Percentiles rank a stretch among this genome's conserved stretches.
These are phyloP conservation scores for Eucalyptus decipiens DNA, from an alignment of 345 rosid genomes.

Conservation along the genomic window DNA sequence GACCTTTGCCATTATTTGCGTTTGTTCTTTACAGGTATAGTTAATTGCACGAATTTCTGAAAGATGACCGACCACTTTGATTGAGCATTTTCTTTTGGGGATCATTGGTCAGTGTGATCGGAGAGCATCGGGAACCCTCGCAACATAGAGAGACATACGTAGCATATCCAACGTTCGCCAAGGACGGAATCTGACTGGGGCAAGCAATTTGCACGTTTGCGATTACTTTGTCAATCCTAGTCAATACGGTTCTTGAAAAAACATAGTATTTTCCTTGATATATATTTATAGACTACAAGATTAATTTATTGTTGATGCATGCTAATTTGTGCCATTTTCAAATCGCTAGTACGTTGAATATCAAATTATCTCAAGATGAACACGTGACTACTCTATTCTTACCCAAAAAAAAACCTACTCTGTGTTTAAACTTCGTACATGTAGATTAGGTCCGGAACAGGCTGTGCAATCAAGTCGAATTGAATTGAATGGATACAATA, in stretches of 20 bases:
- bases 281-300: accelerated
- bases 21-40: neutral
- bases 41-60: neutral
- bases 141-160: neutral
- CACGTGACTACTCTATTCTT: neutral
- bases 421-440: neutral
- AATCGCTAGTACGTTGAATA: accelerated
- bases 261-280: neutral
- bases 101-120: neutral
- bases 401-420: no score
- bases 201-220: neutral
- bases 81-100: neutral
- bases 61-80: neutral
- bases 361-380: neutral
- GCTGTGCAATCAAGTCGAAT: accelerated
- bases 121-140: neutral
- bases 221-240: neutral
- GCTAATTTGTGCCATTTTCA: neutral
- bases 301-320: neutral
- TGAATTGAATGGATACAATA: accelerated
- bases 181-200: neutral
- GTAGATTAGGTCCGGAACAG: accelerated
- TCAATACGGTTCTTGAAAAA: neutral
- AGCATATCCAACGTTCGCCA: neutral
- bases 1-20: neutral